Evolutionary conservation across 2,329 filamentous ascomycete genomes (phyloP).

Genomic region (Phaeosphaeria sp.): DNA sequence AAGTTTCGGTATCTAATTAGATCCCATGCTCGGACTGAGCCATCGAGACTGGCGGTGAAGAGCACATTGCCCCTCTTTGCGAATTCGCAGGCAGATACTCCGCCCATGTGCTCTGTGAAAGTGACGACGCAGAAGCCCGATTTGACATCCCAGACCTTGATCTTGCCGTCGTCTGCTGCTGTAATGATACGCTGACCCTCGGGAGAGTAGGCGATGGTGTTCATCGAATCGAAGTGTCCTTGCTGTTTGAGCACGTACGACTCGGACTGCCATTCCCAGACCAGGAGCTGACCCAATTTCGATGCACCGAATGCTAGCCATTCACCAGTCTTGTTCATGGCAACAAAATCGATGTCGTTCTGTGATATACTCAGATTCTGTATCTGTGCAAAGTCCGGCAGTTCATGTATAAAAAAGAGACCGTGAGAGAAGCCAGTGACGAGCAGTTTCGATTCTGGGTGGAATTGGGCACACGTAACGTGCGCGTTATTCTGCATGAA

Average conservation of each 20-base stretch:
- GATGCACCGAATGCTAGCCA: constrained; percentile 98
- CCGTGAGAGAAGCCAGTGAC: constrained; percentile 96
- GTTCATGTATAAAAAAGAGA: constrained; percentile 90
- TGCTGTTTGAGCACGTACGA: constrained; percentile 99
- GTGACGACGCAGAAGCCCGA: constrained; percentile 98
- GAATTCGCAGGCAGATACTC: constrained; percentile 93
- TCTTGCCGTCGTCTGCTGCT: constrained; percentile 93
- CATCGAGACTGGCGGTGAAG: constrained; percentile 93
- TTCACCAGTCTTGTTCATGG: constrained; percentile 92
- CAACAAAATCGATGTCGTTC: constrained; percentile 93
- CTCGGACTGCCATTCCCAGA: constrained; percentile 99
- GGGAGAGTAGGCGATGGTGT: constrained; percentile 88
- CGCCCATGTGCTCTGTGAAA: constrained; percentile 95
- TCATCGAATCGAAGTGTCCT: constrained; percentile 95
- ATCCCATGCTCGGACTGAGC: constrained; percentile 95
- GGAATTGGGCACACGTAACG: constrained; percentile 89
- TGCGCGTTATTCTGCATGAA: constrained; percentile 91
- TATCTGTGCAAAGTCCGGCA: constrained; percentile 94
- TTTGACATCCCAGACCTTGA: constrained; percentile 97
- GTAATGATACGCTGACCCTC: constrained; percentile 94
- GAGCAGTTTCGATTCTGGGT: constrained; percentile 85
- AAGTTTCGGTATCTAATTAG: constrained; percentile 96
- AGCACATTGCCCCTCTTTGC: constrained; percentile 94
- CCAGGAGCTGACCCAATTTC: constrained; percentile 91
- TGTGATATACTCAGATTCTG: constrained; percentile 94